Conservation (phyloP, 169 alveolate species). For the Blepharisma undulans region DNA sequence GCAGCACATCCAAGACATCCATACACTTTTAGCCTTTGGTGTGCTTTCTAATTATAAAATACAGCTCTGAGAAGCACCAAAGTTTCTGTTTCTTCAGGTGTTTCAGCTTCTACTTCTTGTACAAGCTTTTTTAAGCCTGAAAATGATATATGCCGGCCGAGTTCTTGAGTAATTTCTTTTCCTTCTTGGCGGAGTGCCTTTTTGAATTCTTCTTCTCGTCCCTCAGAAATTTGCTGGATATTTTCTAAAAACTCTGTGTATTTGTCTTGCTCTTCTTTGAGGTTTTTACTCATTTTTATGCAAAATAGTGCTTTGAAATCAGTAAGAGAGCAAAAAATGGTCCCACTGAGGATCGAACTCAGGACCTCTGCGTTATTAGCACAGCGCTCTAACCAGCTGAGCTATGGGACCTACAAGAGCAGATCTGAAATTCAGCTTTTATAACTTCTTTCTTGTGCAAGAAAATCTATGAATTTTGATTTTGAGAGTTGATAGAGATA, state of each 20-base stretch:
- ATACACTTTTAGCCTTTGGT: neutral
- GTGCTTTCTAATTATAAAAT: neutral
- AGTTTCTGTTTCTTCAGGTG: constrained; percentile 23
- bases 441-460: neutral
- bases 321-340: constrained; percentile 58
- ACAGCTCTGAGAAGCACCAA: neutral
- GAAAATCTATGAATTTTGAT: too few species aligned
- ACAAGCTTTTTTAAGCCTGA: constrained; percentile 77
- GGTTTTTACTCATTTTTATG: constrained; percentile 26
- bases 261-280: constrained; percentile 25
- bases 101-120: constrained; percentile 59
- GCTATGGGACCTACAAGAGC: constrained; percentile 85
- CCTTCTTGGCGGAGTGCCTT: constrained; percentile 94
- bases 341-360: constrained; percentile 98
- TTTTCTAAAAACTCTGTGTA: constrained; percentile 19
- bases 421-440: neutral
- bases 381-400: constrained; percentile 98
- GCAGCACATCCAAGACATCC: neutral
- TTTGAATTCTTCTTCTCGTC: constrained; percentile 92
- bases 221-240: constrained; percentile 83
- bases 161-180: constrained; percentile 39
- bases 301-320: neutral
- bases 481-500: too few species aligned
- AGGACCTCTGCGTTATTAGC: constrained; percentile 98
- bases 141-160: neutral